Percentiles rank a stretch among this genome's conserved stretches.
Evolutionary conservation across 768 basidiomycete species (phyloP).

Genomic region (Kwoniella shandongensis): DNA sequence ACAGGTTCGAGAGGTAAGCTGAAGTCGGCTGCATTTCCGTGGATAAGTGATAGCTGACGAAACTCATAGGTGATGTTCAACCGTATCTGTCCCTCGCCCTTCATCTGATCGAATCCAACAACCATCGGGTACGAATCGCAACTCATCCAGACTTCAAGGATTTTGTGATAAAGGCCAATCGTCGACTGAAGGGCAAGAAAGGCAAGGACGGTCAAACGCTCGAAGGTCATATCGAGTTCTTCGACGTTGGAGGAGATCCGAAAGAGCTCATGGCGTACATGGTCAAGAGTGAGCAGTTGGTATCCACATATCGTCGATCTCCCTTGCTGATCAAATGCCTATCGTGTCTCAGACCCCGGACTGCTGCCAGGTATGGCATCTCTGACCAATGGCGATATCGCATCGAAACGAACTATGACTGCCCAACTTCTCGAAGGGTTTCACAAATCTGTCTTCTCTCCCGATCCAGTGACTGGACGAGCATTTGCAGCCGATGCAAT

Average conservation of each 20-base stretch:
- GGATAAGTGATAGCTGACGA: not conserved
- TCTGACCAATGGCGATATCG: conserved; percentile 65
- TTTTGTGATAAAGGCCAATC: conserved; percentile 59
- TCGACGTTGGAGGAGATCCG: conserved; percentile 64
- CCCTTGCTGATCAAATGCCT: not conserved
- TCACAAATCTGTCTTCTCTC: conserved; percentile 60
- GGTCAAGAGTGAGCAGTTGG: conserved; percentile 63
- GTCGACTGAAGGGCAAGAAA: conserved; percentile 31
- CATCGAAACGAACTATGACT: conserved; percentile 63
- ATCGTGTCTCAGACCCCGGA: conserved; percentile 60
- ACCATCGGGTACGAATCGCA: conserved; percentile 65
- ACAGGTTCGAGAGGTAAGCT: conserved; percentile 64
- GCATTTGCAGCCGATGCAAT: conserved; percentile 66
- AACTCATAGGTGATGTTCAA: conserved; percentile 63
- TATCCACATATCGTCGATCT: no score
- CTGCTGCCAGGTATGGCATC: conserved; percentile 64
- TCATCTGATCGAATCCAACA: conserved; percentile 57
- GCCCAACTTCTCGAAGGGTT: conserved; percentile 65
- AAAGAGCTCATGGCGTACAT: conserved; percentile 70
- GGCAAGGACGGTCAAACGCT: conserved; percentile 22
- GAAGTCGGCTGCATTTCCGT: not conserved
- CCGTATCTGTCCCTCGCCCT: conserved; percentile 65
- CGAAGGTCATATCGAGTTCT: conserved; percentile 60
- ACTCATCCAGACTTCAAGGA: conserved; percentile 64
- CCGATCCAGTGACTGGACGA: conserved; percentile 57